These are phyloP conservation scores for Oryza glaberrima DNA, from an alignment of 176 grass and related monocot genomes.

Conservation along the genomic window DNA sequence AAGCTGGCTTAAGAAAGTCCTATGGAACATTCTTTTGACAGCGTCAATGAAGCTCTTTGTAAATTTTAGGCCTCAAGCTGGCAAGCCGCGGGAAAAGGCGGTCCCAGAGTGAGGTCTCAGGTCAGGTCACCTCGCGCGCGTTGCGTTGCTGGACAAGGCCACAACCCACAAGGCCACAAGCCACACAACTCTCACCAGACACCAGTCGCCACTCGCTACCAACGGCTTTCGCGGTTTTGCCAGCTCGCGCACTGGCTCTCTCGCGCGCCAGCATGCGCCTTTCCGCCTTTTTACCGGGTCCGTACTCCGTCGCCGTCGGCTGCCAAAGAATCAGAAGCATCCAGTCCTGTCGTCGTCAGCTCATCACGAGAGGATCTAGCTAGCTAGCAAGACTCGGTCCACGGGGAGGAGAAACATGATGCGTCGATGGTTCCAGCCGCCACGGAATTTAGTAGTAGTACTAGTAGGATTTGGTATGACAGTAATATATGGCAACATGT, in stretches of 20 bases:
- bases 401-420: neutral
- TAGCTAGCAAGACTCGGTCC: neutral
- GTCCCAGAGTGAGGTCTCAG: conserved; percentile 5
- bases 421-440: neutral
- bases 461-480: too few species aligned
- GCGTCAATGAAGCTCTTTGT: conserved; percentile 34
- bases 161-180: neutral
- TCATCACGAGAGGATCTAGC: neutral
- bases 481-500: too few species aligned
- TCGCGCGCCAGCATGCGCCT: neutral
- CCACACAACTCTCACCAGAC: neutral
- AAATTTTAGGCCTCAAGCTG: neutral
- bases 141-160: neutral
- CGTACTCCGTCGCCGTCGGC: neutral
- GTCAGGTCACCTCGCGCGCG: conserved; percentile 13
- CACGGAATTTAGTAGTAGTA: neutral
- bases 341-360: neutral
- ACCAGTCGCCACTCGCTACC: neutral
- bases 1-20: neutral
- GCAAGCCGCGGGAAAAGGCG: conserved; percentile 42
- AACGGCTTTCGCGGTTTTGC: neutral
- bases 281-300: neutral
- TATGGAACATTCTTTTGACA: conserved; percentile 40
- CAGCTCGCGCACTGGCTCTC: neutral
- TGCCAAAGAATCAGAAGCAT: neutral